Percentiles rank a stretch among this genome's conserved stretches.
phyloP scores from a whole-genome alignment of 2,329 filamentous ascomycete species.

The Capronia americana region DNA sequence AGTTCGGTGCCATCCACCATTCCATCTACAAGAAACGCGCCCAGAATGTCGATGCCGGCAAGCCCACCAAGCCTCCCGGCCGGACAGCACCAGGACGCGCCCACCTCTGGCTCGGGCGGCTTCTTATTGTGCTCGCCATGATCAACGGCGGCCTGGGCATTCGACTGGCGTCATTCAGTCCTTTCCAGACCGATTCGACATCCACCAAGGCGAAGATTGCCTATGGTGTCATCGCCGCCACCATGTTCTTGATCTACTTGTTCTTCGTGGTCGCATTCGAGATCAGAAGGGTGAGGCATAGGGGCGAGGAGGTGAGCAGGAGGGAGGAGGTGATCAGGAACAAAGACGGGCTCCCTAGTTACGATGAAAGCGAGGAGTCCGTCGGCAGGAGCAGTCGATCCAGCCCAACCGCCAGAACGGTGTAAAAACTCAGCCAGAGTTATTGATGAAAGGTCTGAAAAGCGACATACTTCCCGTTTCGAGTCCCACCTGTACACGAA shows the following conservation, averaged over 20 bases:
- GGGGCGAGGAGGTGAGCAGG: slow-evolving; percentile 19
- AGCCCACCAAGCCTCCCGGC: slow-evolving; percentile 32
- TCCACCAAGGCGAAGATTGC: slow-evolving; percentile 50
- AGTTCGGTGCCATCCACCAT: slow-evolving; percentile 42
- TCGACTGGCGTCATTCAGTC: slow-evolving; percentile 51
- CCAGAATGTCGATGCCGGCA: slow-evolving; percentile 20
- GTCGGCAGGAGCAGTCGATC: slow-evolving; percentile 21
- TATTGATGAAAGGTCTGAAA: neutral
- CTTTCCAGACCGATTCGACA: slow-evolving; percentile 42
- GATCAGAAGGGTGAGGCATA: slow-evolving; percentile 23
- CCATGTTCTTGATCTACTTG: slow-evolving; percentile 55
- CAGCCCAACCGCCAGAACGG: neutral
- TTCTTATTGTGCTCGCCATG: slow-evolving; percentile 59
- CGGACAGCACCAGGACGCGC: slow-evolving; percentile 36
- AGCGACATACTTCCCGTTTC: neutral
- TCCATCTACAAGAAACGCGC: slow-evolving; percentile 39
- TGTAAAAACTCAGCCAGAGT: neutral
- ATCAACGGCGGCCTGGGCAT: slow-evolving; percentile 65
- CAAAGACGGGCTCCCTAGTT: slow-evolving; percentile 32
- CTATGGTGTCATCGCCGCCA: slow-evolving; percentile 58
- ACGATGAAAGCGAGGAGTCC: slow-evolving; percentile 35
- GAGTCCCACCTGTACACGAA: neutral
- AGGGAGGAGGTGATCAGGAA: slow-evolving; percentile 21
- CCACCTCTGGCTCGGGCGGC: slow-evolving; percentile 63
- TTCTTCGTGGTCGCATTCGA: slow-evolving; percentile 39